phyloP scores from a whole-genome alignment of 805 yeast genomes.

The Teunomyces tritomae region DNA sequence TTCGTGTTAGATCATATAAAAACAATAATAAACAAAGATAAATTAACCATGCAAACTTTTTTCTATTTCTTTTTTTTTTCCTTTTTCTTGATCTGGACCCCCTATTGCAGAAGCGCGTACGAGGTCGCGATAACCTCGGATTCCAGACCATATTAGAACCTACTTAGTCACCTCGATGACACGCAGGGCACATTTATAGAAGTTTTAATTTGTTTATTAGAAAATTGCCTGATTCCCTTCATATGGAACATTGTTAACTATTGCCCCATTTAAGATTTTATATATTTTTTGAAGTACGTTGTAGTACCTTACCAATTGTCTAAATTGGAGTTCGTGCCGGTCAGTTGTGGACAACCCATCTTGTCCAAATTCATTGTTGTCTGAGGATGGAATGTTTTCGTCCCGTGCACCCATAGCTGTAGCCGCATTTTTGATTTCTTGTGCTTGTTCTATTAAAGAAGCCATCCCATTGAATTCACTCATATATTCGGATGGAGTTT shows the following conservation, averaged over 20 bases:
- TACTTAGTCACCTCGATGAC: background rate
- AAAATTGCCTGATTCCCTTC: background rate
- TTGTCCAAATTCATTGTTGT: too few relatives aligned
- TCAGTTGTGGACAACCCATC: background rate
- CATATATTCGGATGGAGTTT: slow-evolving; percentile 2
- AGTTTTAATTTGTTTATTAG: background rate
- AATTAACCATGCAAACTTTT: too few relatives aligned
- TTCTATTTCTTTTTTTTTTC: too few relatives aligned
- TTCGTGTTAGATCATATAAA: too few relatives aligned
- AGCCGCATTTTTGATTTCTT: background rate
- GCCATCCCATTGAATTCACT: background rate
- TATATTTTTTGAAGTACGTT: slow-evolving; percentile 5
- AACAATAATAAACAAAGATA: too few relatives aligned
- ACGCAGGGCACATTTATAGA: background rate
- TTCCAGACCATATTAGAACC: too few relatives aligned
- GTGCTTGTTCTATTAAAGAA: background rate
- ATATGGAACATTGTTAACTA: slow-evolving; percentile 6
- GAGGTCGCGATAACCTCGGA: too few relatives aligned
- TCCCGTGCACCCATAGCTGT: background rate
- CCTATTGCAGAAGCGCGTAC: too few relatives aligned
- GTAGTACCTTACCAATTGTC: slow-evolving; percentile 8
- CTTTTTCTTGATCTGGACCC: too few relatives aligned
- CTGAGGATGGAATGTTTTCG: background rate
- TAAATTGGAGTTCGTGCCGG: slow-evolving; percentile 6
- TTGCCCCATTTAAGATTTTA: slow-evolving; percentile 7